Percentiles rank a stretch among this genome's conserved stretches.
phyloP scores from a whole-genome alignment of 2,329 filamentous ascomycete genomes.

The Penicillium hordei region DNA sequence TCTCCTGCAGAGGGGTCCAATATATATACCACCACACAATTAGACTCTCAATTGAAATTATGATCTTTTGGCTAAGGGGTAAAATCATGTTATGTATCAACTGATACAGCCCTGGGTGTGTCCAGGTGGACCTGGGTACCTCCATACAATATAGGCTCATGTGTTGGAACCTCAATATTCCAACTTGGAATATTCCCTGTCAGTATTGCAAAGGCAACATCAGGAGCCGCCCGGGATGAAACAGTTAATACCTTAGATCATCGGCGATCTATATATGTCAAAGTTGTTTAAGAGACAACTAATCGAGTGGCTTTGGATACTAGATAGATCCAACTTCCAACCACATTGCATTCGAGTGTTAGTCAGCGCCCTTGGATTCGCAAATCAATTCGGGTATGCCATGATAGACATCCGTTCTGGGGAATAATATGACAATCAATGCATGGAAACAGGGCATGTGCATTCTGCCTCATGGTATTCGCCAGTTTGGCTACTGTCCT shows the following conservation, averaged over 20 bases:
- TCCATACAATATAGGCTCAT: not conserved
- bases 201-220: not conserved
- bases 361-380: not conserved
- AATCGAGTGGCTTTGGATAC: not conserved
- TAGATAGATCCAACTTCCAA: not conserved
- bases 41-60: not conserved
- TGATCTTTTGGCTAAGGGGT: not conserved
- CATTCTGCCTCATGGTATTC: not conserved
- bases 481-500: not conserved
- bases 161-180: not conserved
- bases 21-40: not conserved
- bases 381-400: not conserved
- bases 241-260: not conserved
- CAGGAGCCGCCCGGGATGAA: too few relatives aligned
- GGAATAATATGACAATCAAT: not conserved
- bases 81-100: not conserved
- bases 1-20: not conserved
- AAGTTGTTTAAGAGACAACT: not conserved
- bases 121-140: not conserved
- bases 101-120: not conserved
- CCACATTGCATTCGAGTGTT: not conserved
- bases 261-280: not conserved
- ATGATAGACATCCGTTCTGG: too few relatives aligned
- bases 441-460: too few relatives aligned
- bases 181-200: too few relatives aligned